These are phyloP conservation scores for Lactarius hengduanensis DNA, from an alignment of 768 basidiomycete species.

Conservation along the genomic window DNA sequence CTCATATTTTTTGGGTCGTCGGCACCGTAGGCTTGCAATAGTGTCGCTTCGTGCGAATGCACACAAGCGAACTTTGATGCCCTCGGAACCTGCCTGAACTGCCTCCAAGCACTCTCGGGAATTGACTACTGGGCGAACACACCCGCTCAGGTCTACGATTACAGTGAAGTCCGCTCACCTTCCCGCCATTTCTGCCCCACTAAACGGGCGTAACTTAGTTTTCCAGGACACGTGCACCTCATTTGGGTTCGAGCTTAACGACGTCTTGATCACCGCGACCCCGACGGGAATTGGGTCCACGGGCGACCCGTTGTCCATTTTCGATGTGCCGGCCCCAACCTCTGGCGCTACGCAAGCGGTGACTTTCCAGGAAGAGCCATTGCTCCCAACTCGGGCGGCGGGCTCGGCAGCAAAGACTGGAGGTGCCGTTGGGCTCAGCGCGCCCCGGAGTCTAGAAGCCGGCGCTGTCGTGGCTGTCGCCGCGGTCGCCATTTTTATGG, in stretches of 20 bases:
- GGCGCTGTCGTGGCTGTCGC: not conserved
- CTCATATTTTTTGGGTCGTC: not conserved
- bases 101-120: not conserved
- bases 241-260: not conserved
- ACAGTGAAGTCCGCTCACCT: conserved; percentile 1
- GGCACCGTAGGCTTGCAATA: not conserved
- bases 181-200: not conserved
- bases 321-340: not conserved
- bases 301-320: conserved; percentile 6
- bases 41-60: conserved; percentile 6
- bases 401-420: not conserved
- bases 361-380: not conserved
- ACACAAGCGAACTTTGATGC: conserved; percentile 8
- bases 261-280: not conserved
- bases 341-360: not conserved
- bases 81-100: conserved; percentile 8
- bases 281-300: conserved; percentile 6
- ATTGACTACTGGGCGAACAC: no score
- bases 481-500: not conserved
- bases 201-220: not conserved
- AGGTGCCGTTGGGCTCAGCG: not conserved
- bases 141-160: not conserved
- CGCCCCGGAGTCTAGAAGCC: not conserved
- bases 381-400: not conserved
- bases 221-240: not conserved